Evolutionary conservation across 1,139 yeast species (phyloP).

Genomic region (Geotrichum aggregatum): DNA sequence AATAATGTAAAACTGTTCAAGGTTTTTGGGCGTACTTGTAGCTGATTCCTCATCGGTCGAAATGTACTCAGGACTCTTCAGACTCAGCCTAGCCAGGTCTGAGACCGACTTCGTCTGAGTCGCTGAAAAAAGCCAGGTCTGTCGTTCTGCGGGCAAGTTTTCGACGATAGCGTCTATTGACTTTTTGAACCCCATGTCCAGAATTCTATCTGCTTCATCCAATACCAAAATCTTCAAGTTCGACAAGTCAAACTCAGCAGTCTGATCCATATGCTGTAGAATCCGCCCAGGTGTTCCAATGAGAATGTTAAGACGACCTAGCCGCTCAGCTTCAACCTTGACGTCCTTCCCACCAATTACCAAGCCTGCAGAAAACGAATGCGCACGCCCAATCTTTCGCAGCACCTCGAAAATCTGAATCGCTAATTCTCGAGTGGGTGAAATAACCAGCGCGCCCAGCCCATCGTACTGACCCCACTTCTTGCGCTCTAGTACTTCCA

Average conservation of each 20-base stretch:
- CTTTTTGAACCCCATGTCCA: conserved; percentile 94
- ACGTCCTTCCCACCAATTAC: conserved; percentile 97
- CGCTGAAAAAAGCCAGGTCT: conserved; percentile 85
- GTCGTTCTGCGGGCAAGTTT: conserved; percentile 75
- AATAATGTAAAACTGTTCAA: conserved; percentile 76
- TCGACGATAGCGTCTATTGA: conserved; percentile 81
- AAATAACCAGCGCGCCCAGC: conserved; percentile 81
- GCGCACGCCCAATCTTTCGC: conserved; percentile 74
- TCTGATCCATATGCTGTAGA: conserved; percentile 91
- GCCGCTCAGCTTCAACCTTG: conserved; percentile 78
- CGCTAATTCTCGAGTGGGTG: conserved; percentile 94
- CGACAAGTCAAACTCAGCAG: conserved; percentile 75
- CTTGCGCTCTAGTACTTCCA: conserved; percentile 66
- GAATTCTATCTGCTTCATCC: conserved; percentile 94
- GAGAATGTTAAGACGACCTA: conserved; percentile 75
- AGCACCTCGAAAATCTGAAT: conserved; percentile 91
- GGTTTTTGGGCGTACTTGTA: conserved; percentile 68
- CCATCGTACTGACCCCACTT: conserved; percentile 89
- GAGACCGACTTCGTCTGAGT: conserved; percentile 86
- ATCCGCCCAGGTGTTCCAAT: conserved; percentile 96
- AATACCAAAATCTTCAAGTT: conserved; percentile 78
- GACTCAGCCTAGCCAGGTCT: conserved; percentile 83
- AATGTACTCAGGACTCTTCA: conserved; percentile 64
- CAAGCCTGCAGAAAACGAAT: conserved; percentile 83
- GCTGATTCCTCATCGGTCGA: conserved; percentile 49